Percentiles rank a stretch among this genome's conserved stretches.
Conservation (phyloP, 2,329 filamentous ascomycete species). For the Knufia fluminis region DNA sequence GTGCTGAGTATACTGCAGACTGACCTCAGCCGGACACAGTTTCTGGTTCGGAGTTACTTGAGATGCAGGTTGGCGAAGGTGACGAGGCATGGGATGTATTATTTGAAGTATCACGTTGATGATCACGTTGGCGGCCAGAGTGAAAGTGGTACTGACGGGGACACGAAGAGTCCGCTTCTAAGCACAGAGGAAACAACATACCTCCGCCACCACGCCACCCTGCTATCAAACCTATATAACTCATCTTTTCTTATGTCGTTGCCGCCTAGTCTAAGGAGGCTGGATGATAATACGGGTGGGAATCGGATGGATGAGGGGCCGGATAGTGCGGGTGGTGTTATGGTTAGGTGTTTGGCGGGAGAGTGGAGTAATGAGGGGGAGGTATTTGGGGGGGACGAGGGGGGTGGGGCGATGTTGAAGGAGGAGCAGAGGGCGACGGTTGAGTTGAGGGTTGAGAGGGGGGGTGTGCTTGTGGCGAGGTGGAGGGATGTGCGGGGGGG, state of each 20-base stretch:
- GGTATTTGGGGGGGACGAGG: constrained; percentile 8
- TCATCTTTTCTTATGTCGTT: constrained; percentile 78
- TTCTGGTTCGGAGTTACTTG: constrained; percentile 72
- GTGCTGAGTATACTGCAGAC: constrained; percentile 91
- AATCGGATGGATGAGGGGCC: constrained; percentile 88
- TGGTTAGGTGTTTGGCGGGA: constrained; percentile 51
- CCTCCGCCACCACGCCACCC: constrained; percentile 70
- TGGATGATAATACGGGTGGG: constrained; percentile 75
- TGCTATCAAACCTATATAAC: constrained; percentile 77
- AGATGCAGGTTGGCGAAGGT: constrained; percentile 76
- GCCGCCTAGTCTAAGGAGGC: constrained; percentile 64
- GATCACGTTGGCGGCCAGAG: constrained; percentile 26
- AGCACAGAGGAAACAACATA: constrained; percentile 73
- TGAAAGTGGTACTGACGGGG: constrained; percentile 30
- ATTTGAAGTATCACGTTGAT: constrained; percentile 25
- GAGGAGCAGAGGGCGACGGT: constrained; percentile 17
- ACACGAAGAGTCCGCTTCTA: constrained; percentile 42
- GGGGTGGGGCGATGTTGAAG: constrained; percentile 12
- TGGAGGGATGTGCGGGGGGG: constrained; percentile 63
- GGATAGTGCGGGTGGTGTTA: constrained; percentile 74
- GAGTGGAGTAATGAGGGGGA: constrained; percentile 19
- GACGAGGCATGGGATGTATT: constrained; percentile 43
- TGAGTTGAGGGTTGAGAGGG: constrained; percentile 39
- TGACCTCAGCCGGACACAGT: constrained; percentile 90
- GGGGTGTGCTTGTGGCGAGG: constrained; percentile 59